phyloP scores from a whole-genome alignment of 2,329 filamentous ascomycete genomes.

The Ophiostoma ulmi region DNA sequence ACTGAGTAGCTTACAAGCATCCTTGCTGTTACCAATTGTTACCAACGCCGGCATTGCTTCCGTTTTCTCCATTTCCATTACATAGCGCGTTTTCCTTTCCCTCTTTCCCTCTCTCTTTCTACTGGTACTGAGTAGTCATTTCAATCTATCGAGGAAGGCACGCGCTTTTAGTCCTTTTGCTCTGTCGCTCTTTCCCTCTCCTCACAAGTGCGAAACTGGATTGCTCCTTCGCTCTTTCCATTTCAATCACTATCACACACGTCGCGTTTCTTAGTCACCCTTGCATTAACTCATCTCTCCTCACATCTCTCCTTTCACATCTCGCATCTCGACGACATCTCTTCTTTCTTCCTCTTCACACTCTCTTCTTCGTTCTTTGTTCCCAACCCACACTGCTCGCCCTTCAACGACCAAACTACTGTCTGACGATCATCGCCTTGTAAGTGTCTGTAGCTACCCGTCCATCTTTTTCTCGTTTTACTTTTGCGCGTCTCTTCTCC shows the following conservation, averaged over 20 bases:
- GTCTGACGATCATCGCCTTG: not conserved
- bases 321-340: not conserved
- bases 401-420: not conserved
- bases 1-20: not conserved
- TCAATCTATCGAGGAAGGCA: conserved; percentile 1
- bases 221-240: not conserved
- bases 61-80: conserved; percentile 10
- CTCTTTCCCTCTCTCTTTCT: not conserved
- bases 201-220: not conserved
- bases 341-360: not conserved
- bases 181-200: not conserved
- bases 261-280: conserved; percentile 8
- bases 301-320: not conserved
- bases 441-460: conserved; percentile 7
- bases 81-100: conserved; percentile 17
- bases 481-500: conserved; percentile 2
- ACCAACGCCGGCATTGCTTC: conserved; percentile 23
- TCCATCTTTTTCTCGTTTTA: not conserved
- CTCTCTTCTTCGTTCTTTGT: not conserved
- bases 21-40: conserved; percentile 14
- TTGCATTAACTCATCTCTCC: not conserved
- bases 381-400: not conserved
- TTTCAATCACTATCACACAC: not conserved
- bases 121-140: not conserved
- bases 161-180: not conserved